These are phyloP conservation scores for Aspergillus ostianus DNA, from an alignment of 495 filamentous ascomycete species.

Conservation along the genomic window DNA sequence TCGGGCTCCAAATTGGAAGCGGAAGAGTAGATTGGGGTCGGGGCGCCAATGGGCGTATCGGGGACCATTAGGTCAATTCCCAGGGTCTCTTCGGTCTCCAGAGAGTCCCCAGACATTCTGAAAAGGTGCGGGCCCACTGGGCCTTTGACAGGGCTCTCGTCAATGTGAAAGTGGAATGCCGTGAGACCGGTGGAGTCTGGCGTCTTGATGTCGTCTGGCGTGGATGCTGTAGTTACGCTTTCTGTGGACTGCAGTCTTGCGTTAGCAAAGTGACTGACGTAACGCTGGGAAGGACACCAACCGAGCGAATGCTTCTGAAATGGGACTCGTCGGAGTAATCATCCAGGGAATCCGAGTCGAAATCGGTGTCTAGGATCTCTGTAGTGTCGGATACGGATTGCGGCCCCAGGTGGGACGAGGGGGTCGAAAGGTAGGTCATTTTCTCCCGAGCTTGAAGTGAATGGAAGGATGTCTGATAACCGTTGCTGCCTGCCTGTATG, in stretches of 20 bases:
- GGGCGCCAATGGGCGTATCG: conserved; percentile 56
- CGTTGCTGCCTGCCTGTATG: conserved; percentile 3
- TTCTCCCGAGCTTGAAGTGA: conserved; percentile 10
- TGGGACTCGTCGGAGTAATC: conserved; percentile 52
- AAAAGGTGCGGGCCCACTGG: conserved; percentile 90
- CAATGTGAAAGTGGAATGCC: conserved; percentile 47
- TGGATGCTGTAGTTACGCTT: conserved; percentile 20
- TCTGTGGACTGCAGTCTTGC: conserved; percentile 6
- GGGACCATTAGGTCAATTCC: conserved; percentile 62
- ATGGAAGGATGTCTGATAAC: conserved; percentile 8
- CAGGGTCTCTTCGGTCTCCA: conserved; percentile 32
- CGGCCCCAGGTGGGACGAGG: neutral
- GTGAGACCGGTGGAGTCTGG: conserved; percentile 15
- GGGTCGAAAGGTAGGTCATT: conserved; percentile 2
- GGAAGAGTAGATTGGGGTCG: conserved; percentile 10
- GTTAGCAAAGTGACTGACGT: neutral
- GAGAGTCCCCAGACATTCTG: conserved; percentile 43
- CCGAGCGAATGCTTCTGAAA: conserved; percentile 43
- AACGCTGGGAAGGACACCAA: conserved; percentile 8
- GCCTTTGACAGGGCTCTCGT: conserved; percentile 46
- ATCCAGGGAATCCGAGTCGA: conserved; percentile 61
- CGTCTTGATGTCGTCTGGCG: conserved; percentile 17
- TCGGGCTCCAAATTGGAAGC: conserved; percentile 22
- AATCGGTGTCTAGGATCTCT: conserved; percentile 74
- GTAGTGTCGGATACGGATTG: conserved; percentile 56